A percentile compares a stretch with the other conserved stretches of the same genome.
Evolutionary conservation across 1,284 basidiomycete genomes (phyloP).

Genomic region (Malassezia slooffiae): DNA sequence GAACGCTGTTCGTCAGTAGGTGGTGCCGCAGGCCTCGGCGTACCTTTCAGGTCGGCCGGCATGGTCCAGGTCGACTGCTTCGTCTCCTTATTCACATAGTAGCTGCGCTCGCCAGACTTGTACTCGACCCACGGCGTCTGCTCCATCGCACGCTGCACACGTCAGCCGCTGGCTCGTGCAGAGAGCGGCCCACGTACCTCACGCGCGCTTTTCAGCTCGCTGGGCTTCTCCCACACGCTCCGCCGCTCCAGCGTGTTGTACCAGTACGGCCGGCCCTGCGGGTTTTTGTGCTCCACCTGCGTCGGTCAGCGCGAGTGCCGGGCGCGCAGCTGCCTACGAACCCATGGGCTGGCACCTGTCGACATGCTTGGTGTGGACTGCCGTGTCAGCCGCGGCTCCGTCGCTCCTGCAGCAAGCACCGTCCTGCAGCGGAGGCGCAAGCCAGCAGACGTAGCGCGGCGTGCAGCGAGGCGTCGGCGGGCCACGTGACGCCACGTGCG

Average conservation of each 20-base stretch:
- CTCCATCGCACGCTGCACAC: constrained; percentile 25
- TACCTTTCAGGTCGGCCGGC: constrained; percentile 31
- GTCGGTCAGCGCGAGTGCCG: neutral
- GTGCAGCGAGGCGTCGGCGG: neutral
- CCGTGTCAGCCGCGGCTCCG: neutral
- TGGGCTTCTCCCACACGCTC: constrained; percentile 45
- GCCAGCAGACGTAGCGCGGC: neutral
- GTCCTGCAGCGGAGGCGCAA: neutral
- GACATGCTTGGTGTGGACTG: no score
- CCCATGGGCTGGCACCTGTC: constrained; percentile 4
- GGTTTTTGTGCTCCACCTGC: constrained; percentile 35
- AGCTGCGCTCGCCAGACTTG: constrained; percentile 38
- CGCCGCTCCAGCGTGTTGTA: constrained; percentile 34
- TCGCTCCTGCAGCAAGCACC: neutral
- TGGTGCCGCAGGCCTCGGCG: neutral
- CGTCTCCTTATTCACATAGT: constrained; percentile 43
- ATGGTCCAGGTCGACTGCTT: constrained; percentile 42
- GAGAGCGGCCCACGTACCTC: constrained; percentile 18
- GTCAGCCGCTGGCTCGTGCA: neutral
- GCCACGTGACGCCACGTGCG: neutral
- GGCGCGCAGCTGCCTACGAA: constrained; percentile 1
- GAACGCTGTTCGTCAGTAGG: constrained; percentile 15
- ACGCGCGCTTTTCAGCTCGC: constrained; percentile 39
- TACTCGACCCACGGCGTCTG: constrained; percentile 44
- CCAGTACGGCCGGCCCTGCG: constrained; percentile 40